phyloP scores from a whole-genome alignment of 2,329 filamentous ascomycete species.

The Podosphaera fusca region DNA sequence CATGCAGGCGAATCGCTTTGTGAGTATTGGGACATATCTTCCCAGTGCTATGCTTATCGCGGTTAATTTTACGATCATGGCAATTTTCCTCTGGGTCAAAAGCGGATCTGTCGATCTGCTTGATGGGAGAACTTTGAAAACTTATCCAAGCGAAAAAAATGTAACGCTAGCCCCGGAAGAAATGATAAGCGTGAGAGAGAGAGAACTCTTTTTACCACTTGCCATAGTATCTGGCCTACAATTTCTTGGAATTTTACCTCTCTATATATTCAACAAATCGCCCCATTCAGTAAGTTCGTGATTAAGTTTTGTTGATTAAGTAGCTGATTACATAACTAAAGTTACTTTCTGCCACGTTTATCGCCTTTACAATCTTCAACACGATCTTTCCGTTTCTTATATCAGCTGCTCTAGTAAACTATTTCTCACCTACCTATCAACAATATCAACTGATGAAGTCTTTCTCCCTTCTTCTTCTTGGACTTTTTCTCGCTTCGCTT shows the following conservation, averaged over 20 bases:
- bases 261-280: conserved; percentile 68
- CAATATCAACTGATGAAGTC: conserved; percentile 64
- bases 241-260: conserved; percentile 53
- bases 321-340: conserved; percentile 14
- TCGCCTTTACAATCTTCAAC: conserved; percentile 31
- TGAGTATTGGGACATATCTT: conserved; percentile 92
- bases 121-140: conserved; percentile 14
- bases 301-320: no score
- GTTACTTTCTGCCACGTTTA: conserved; percentile 36
- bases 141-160: conserved; percentile 6
- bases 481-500: conserved; percentile 75
- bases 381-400: conserved; percentile 31
- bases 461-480: conserved; percentile 77
- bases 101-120: conserved; percentile 34
- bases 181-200: conserved; percentile 10
- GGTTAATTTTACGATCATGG: conserved; percentile 85
- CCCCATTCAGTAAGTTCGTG: conserved; percentile 29
- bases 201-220: conserved; percentile 50
- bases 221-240: conserved; percentile 50
- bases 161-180: conserved; percentile 10
- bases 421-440: conserved; percentile 34
- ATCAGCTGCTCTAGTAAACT: conserved; percentile 28
- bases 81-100: conserved; percentile 80
- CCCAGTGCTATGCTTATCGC: conserved; percentile 95
- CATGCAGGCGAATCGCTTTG: conserved; percentile 77